phyloP scores from a whole-genome alignment of 2,329 filamentous ascomycete genomes.

The Colletotrichum filicis region DNA sequence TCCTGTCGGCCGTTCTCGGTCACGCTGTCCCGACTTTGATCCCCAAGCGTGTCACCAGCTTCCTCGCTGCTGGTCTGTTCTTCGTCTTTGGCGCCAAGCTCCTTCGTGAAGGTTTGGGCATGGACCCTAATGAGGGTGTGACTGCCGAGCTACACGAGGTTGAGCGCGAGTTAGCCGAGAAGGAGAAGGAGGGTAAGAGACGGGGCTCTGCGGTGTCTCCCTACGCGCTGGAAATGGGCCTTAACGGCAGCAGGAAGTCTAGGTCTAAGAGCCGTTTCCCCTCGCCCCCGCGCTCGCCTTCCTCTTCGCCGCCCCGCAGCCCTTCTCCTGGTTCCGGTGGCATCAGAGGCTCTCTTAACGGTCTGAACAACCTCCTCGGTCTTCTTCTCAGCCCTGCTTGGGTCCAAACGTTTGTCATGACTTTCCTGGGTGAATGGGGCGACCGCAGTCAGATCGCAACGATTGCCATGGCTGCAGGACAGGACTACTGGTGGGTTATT shows the following conservation, averaged over 20 bases:
- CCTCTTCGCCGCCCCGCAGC: slow-evolving; percentile 76
- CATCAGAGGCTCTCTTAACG: slow-evolving; percentile 57
- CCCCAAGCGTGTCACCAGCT: slow-evolving; percentile 89
- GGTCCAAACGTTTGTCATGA: slow-evolving; percentile 99
- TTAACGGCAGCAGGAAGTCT: slow-evolving; percentile 72
- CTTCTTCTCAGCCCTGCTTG: slow-evolving; percentile 93
- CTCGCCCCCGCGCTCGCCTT: slow-evolving; percentile 84
- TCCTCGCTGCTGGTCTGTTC: slow-evolving; percentile 87
- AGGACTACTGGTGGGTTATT: slow-evolving; percentile 99
- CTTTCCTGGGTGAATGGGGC: slow-evolving; percentile 97
- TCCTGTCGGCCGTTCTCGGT: slow-evolving; percentile 90
- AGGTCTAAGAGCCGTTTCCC: slow-evolving; percentile 80
- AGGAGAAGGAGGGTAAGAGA: slow-evolving; percentile 80
- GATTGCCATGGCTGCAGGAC: slow-evolving; percentile 97
- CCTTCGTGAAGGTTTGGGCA: slow-evolving; percentile 86
- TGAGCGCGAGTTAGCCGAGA: slow-evolving; percentile 91
- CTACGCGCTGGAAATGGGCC: slow-evolving; percentile 83
- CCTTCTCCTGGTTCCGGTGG: slow-evolving; percentile 57
- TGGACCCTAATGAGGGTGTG: slow-evolving; percentile 91
- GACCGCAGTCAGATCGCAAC: slow-evolving; percentile 98
- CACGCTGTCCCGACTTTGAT: slow-evolving; percentile 92
- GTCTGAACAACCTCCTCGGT: slow-evolving; percentile 87
- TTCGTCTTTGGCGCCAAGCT: slow-evolving; percentile 89
- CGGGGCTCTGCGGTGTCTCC: slow-evolving; percentile 76
- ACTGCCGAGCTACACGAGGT: slow-evolving; percentile 99